Conservation (phyloP, 2,329 filamentous ascomycete genomes). For the Torrubiella hemipterigena region DNA sequence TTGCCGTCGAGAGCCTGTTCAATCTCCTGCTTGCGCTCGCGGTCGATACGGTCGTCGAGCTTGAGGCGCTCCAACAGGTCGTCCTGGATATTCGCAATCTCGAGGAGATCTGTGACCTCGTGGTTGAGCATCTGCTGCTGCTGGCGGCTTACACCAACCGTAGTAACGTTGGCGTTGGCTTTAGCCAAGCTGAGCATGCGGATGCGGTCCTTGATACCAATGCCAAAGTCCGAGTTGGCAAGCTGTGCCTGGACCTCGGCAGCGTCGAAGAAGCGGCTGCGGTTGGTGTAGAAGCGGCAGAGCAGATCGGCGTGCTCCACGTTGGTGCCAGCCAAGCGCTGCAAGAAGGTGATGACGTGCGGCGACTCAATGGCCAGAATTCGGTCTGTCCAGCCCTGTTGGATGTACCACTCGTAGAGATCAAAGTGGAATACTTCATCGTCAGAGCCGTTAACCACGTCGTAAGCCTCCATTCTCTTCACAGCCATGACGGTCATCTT, state of each 20-base stretch:
- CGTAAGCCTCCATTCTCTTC: conserved; percentile 78
- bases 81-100: conserved; percentile 90
- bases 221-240: conserved; percentile 67
- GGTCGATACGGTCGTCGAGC: conserved; percentile 56
- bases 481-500: conserved; percentile 63
- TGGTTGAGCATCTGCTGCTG: conserved; percentile 77
- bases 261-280: conserved; percentile 72
- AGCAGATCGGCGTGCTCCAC: conserved; percentile 77
- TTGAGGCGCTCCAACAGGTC: conserved; percentile 72
- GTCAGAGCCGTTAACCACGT: conserved; percentile 73
- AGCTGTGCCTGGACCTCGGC: conserved; percentile 77
- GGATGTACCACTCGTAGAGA: conserved; percentile 96
- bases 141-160: conserved; percentile 63
- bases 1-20: conserved; percentile 61
- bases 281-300: conserved; percentile 84
- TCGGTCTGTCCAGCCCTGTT: conserved; percentile 72
- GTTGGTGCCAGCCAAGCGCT: conserved; percentile 60
- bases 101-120: conserved; percentile 73
- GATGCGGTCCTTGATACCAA: conserved; percentile 77
- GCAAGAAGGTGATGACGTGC: conserved; percentile 76
- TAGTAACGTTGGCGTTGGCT: conserved; percentile 79
- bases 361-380: conserved; percentile 75
- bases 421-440: conserved; percentile 94
- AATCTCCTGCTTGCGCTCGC: conserved; percentile 52
- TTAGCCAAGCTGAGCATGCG: conserved; percentile 83